Percentiles rank a stretch among this genome's conserved stretches.
Conservation (phyloP, 148 eudicot genomes). For the Heliosperma pusillum region DNA sequence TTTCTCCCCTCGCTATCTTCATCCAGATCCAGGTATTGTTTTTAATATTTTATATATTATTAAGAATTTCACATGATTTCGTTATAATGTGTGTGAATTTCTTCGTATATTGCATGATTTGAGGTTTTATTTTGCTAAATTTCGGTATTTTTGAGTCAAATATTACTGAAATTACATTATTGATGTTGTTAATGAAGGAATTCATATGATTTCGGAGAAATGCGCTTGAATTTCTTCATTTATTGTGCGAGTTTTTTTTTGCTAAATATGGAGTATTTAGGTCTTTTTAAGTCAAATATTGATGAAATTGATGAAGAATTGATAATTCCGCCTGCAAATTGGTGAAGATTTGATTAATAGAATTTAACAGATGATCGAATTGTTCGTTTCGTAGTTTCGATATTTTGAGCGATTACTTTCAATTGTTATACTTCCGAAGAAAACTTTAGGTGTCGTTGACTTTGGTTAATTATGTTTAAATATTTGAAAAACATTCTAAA, state of each 20-base stretch:
- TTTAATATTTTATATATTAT: too few relatives aligned
- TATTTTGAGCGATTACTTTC: background rate
- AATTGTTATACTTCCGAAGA: background rate
- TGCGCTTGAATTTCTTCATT: background rate
- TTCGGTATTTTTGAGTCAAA: background rate
- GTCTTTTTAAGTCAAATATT: background rate
- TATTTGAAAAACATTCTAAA: background rate
- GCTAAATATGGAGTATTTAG: background rate
- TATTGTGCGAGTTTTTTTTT: background rate
- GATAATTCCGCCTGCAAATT: background rate
- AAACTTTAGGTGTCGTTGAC: background rate
- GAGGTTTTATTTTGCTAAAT: conserved; percentile 14
- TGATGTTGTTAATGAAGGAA: background rate
- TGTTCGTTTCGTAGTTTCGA: background rate
- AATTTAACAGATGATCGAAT: background rate
- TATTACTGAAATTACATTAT: background rate
- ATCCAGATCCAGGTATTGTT: conserved; percentile 84
- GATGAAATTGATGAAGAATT: background rate
- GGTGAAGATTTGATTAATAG: background rate
- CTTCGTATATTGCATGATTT: background rate
- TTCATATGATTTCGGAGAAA: background rate
- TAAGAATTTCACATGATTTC: background rate
- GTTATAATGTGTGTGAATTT: background rate
- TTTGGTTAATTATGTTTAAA: background rate
- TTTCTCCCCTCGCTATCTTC: conserved; percentile 50